These are phyloP conservation scores for Aquilaria sinensis DNA, from an alignment of 345 rosid genomes.

Conservation along the genomic window DNA sequence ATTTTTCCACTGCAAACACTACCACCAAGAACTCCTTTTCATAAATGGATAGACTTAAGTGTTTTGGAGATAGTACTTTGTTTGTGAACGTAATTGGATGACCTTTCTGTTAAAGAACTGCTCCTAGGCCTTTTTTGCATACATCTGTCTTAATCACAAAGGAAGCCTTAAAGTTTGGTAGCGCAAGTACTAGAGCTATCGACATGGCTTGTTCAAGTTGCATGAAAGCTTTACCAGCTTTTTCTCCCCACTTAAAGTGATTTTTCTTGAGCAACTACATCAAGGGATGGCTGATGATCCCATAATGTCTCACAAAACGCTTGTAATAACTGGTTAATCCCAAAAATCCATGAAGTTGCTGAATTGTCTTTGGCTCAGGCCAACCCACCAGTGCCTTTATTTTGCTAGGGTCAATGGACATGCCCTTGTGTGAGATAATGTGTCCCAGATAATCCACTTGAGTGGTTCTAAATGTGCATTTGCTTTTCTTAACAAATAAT, in stretches of 20 bases:
- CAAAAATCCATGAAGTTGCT: no score
- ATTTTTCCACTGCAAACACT: not conserved
- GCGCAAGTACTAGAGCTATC: not conserved
- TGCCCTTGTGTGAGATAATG: not conserved
- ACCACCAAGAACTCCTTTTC: not conserved
- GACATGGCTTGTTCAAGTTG: not conserved
- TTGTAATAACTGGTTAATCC: not conserved
- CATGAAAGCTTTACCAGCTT: not conserved
- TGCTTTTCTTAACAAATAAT: not conserved
- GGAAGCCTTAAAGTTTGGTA: not conserved
- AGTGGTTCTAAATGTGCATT: not conserved
- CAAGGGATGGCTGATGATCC: not conserved
- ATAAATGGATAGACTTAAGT: not conserved
- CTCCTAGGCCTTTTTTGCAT: not conserved
- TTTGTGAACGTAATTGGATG: not conserved
- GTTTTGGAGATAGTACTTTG: not conserved
- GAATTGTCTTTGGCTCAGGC: not conserved
- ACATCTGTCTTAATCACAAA: no score
- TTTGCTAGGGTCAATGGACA: not conserved
- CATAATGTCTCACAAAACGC: not conserved
- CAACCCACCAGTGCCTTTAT: not conserved
- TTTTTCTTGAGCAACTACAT: not conserved
- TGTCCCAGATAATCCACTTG: not conserved
- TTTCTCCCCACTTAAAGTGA: not conserved
- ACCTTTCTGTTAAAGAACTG: not conserved